Conservation (phyloP, 495 filamentous ascomycete genomes). For the Penicillium canariense region DNA sequence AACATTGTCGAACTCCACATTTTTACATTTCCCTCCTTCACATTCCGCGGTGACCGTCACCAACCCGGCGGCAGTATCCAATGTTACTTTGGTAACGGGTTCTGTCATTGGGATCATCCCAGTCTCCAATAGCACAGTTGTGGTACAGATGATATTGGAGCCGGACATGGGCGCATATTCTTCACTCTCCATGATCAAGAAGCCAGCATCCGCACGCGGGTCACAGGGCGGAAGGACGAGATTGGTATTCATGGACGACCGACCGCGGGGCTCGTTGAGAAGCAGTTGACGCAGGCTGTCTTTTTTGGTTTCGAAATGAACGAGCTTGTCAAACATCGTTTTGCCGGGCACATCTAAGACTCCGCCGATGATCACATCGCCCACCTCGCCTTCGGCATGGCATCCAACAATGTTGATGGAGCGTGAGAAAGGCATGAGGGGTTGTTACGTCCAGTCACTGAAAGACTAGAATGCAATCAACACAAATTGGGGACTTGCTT, state of each 20-base stretch:
- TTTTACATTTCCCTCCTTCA: slow-evolving; percentile 34
- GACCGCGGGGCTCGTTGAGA: slow-evolving; percentile 39
- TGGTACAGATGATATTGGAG: slow-evolving; percentile 34
- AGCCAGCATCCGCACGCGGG: slow-evolving; percentile 34
- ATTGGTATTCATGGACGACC: slow-evolving; percentile 32
- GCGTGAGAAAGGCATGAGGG: slow-evolving; percentile 25
- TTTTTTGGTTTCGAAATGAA: slow-evolving; percentile 25
- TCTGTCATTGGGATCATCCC: slow-evolving; percentile 40
- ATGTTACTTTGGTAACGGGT: slow-evolving; percentile 23
- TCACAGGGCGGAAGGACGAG: slow-evolving; percentile 36
- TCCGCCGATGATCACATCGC: slow-evolving; percentile 36
- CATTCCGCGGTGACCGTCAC: slow-evolving; percentile 33
- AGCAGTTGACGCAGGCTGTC: slow-evolving; percentile 34
- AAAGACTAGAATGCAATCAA: no score
- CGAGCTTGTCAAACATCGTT: slow-evolving; percentile 35
- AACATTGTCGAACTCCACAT: slow-evolving; percentile 36
- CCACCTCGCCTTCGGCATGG: slow-evolving; percentile 33
- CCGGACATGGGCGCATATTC: slow-evolving; percentile 41
- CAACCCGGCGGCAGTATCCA: slow-evolving; percentile 36
- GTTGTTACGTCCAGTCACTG: not conserved
- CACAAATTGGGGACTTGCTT: not conserved
- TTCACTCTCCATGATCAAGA: slow-evolving; percentile 41
- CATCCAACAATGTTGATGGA: slow-evolving; percentile 30
- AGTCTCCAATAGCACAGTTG: slow-evolving; percentile 36
- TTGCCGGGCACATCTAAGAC: slow-evolving; percentile 33